Conservation (phyloP, 192 early-diverging fungal species). For the Coemansia umbellata region DNA sequence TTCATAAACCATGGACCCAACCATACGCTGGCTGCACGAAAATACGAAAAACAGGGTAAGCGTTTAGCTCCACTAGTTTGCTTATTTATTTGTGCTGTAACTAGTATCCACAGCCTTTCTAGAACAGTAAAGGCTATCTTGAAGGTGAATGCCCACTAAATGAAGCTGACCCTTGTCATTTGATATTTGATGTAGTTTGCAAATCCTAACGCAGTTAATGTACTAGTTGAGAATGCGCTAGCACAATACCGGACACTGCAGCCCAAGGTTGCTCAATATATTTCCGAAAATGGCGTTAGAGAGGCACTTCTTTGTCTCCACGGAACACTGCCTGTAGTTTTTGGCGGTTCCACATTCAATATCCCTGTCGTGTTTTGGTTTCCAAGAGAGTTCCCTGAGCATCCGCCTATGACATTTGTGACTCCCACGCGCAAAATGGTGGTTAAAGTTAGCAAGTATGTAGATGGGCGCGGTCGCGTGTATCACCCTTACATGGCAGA, state of each 20-base stretch:
- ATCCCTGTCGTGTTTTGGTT: constrained; percentile 90
- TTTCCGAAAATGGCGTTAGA: constrained; percentile 33
- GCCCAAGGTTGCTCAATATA: constrained; percentile 31
- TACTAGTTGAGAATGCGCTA: constrained; percentile 24
- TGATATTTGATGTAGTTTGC: constrained; percentile 25
- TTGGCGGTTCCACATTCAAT: constrained; percentile 77
- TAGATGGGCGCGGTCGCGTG: constrained; percentile 78
- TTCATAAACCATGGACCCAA: constrained; percentile 22
- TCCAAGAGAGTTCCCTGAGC: constrained; percentile 74
- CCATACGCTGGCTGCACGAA: constrained; percentile 36
- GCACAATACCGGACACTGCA: constrained; percentile 31
- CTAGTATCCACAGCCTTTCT: neutral
- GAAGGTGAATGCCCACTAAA: too few relatives aligned
- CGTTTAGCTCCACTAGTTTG: neutral
- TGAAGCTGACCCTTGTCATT: too few relatives aligned
- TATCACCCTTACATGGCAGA: constrained; percentile 79
- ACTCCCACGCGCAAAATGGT: constrained; percentile 87
- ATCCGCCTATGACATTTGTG: constrained; percentile 80
- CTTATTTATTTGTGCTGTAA: neutral
- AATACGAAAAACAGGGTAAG: constrained; percentile 44
- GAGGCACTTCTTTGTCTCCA: constrained; percentile 75
- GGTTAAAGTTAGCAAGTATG: constrained; percentile 72
- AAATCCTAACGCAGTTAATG: constrained; percentile 21
- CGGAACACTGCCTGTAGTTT: constrained; percentile 86
- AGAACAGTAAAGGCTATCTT: neutral